These are phyloP conservation scores for Pseudogymnoascus destructans DNA, from an alignment of 2,329 filamentous ascomycete species.

Conservation along the genomic window DNA sequence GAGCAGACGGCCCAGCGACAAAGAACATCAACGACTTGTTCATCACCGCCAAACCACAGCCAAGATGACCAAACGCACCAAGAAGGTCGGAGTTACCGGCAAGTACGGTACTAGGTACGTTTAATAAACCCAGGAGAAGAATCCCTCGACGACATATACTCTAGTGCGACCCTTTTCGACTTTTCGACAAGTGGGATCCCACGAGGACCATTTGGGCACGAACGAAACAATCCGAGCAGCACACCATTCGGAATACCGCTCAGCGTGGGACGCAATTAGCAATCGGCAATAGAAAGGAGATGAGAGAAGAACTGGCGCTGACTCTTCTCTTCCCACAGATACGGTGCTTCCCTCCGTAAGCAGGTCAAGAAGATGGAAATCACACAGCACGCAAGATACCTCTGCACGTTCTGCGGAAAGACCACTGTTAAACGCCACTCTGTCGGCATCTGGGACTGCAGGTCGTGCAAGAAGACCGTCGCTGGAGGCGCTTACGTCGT, in stretches of 20 bases:
- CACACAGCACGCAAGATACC: slow-evolving; percentile 93
- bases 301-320: slow-evolving; percentile 1
- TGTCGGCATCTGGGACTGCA: slow-evolving; percentile 96
- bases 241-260: neutral
- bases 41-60: slow-evolving; percentile 28
- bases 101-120: slow-evolving; percentile 95
- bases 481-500: slow-evolving; percentile 91
- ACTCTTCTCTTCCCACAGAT: slow-evolving; percentile 40
- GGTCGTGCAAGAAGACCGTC: slow-evolving; percentile 84
- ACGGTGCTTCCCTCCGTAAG: slow-evolving; percentile 98
- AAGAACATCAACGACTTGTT: slow-evolving; percentile 9
- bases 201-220: slow-evolving; percentile 8
- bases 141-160: slow-evolving; percentile 16
- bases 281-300: neutral
- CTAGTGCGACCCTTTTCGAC: slow-evolving; percentile 10
- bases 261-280: neutral
- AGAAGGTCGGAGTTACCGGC: slow-evolving; percentile 98
- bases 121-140: slow-evolving; percentile 16
- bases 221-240: neutral
- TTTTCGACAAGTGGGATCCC: slow-evolving; percentile 9
- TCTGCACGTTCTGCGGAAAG: slow-evolving; percentile 99
- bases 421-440: slow-evolving; percentile 80
- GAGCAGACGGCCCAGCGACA: slow-evolving; percentile 7
- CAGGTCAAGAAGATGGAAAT: slow-evolving; percentile 99
- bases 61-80: slow-evolving; percentile 92